Evolutionary conservation across 768 basidiomycete genomes (phyloP), one percentile per base, ranked within the genome.

Genomic region (Lactifluus subvellereus): DNA sequence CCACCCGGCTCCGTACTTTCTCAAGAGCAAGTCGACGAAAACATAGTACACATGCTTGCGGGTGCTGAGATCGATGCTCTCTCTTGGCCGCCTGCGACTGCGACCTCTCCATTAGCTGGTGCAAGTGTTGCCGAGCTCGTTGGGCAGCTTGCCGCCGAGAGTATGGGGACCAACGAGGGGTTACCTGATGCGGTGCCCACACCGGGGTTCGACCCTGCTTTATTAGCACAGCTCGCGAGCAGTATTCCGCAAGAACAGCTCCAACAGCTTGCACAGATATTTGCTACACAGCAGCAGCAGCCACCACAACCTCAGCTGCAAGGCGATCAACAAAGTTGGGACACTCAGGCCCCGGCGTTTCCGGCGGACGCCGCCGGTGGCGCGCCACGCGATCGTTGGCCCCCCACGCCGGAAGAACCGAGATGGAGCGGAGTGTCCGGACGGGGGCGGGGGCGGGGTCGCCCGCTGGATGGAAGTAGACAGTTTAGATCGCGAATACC

Each of bases 401-500:
- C 84, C 84, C 66, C 83, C 80, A 70, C 80, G 81, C 68, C 80
- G 80, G 74, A 76, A 75, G 62, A 73, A 73, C 20, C 70, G 68
- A 53, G 69, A 68, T 55, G 67, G 67, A 20, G 52, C 22, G 52
- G 62, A 16, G 54, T n/a, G 52, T 48, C 57, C 57, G 62, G 62
- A 75, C 72, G 79, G 76, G 67, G 83, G 79, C 68, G 80, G 79
- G 67, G 72, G 71, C 68, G 77, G 75, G 66, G 77, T 77, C 66
- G 78, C 51, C 78, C 80, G 54, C 82, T 83, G 54, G 82, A 80
- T 64, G 84, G 82, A 67, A 83, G 79, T 87, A 88, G 82, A 86
- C 81, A 82, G 76, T 88, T 78, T 83, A 90, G 61, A 69, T 68
- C 85, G 85, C 84, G 86, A 85, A 85, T 83, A 85, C 86, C 87